Conservation (phyloP, 768 basidiomycete genomes). For the Butyriboletus loyo region DNA sequence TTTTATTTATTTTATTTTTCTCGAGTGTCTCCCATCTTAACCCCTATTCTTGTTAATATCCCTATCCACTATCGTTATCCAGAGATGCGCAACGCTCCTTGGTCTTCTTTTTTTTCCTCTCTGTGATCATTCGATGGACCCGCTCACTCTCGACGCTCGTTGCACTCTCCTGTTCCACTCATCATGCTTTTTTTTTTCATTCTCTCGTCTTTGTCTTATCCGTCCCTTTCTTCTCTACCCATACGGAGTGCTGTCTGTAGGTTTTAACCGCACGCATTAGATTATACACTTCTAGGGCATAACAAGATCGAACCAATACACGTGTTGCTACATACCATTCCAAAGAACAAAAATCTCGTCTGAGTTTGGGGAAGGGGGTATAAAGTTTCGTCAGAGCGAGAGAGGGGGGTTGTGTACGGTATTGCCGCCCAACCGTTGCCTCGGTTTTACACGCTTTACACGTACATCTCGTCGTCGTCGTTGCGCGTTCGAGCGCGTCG, state of each 20-base stretch:
- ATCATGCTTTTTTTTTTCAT: neutral
- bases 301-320: conserved; percentile 3
- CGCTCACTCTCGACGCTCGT: conserved; percentile 8
- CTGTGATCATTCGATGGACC: neutral
- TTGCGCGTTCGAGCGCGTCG: conserved; percentile 7
- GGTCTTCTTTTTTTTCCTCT: neutral
- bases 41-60: neutral
- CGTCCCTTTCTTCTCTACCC: neutral
- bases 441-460: no score
- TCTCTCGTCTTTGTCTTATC: neutral
- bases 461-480: conserved; percentile 24
- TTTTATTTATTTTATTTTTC: neutral
- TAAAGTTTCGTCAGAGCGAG: neutral
- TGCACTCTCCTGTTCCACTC: neutral
- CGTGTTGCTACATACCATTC: conserved; percentile 8
- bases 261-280: conserved; percentile 8
- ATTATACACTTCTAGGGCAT: conserved; percentile 3
- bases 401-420: neutral
- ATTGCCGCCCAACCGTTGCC: no score
- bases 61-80: conserved; percentile 6
- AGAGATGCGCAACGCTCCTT: conserved; percentile 9
- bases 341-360: neutral
- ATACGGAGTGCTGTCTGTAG: conserved; percentile 5
- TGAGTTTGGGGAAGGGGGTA: no score
- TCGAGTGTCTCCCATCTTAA: neutral